Conservation (phyloP, 768 basidiomycete species). For the Leccinum broughii region DNA sequence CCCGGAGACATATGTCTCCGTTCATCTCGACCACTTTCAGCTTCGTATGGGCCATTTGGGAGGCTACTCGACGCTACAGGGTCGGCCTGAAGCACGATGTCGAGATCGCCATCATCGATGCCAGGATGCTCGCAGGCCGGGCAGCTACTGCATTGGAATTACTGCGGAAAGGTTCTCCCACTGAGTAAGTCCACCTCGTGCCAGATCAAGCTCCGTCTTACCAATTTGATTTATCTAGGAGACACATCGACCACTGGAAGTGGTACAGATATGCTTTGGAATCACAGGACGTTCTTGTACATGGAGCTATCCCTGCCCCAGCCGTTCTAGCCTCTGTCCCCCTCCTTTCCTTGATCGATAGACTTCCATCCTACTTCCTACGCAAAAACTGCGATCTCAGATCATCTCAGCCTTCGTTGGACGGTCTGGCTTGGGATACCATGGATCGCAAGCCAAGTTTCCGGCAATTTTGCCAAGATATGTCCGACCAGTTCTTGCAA, state of each 20-base stretch:
- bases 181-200: conserved; percentile 48
- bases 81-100: conserved; percentile 71
- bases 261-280: conserved; percentile 77
- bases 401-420: conserved; percentile 32
- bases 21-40: conserved; percentile 79
- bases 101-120: conserved; percentile 79
- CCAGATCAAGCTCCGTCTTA: not conserved
- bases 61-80: conserved; percentile 74
- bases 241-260: conserved; percentile 66
- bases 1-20: conserved; percentile 65
- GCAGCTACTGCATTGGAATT: conserved; percentile 68
- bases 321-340: conserved; percentile 73
- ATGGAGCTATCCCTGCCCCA: conserved; percentile 63
- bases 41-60: conserved; percentile 82
- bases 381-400: conserved; percentile 36
- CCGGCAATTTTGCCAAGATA: conserved; percentile 69
- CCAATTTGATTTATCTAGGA: conserved; percentile 37
- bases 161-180: conserved; percentile 48
- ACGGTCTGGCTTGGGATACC: conserved; percentile 54
- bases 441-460: conserved; percentile 59
- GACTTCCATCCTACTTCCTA: conserved; percentile 72
- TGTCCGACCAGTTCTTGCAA: conserved; percentile 61
- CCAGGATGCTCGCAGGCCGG: conserved; percentile 52
- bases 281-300: conserved; percentile 73
- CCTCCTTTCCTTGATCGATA: conserved; percentile 60